A percentile compares a stretch with the other conserved stretches of the same genome.
Evolutionary conservation across 768 basidiomycete genomes (phyloP).

Genomic region (Sporobolomyces pararoseus): DNA sequence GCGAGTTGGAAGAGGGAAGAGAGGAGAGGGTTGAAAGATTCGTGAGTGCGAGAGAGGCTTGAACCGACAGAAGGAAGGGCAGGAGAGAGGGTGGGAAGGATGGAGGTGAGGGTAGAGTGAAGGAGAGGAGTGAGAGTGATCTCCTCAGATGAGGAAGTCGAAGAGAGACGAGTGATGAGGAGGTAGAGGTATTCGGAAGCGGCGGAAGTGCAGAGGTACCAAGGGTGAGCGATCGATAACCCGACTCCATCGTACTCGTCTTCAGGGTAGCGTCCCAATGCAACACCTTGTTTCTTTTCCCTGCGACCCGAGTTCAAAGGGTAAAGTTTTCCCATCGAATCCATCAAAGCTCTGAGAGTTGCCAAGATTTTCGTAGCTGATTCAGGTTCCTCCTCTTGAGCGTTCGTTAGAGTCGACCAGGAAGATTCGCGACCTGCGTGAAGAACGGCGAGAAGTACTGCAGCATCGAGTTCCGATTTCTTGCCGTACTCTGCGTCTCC

Average conservation of each 20-base stretch:
- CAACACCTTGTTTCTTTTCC: conserved; percentile 18
- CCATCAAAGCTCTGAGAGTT: conserved; percentile 33
- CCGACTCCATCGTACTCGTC: conserved; percentile 46
- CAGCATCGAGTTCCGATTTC: conserved; percentile 28
- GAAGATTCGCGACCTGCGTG: conserved; percentile 28
- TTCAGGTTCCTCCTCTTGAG: conserved; percentile 1
- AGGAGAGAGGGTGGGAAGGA: conserved; percentile 6
- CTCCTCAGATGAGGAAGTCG: background rate
- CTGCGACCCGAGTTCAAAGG: conserved; percentile 35
- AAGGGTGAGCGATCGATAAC: conserved; percentile 37
- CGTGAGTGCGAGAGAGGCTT: background rate
- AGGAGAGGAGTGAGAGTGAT: conserved; percentile 17
- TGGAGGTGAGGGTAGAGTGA: conserved; percentile 16
- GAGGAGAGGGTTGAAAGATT: background rate
- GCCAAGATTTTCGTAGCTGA: conserved; percentile 33
- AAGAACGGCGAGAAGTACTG: conserved; percentile 36
- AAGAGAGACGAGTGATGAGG: conserved; percentile 5
- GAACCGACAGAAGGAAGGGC: conserved; percentile 2
- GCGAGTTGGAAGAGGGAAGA: conserved; percentile 14
- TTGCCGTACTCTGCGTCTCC: conserved; percentile 33
- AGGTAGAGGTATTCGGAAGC: conserved; percentile 43
- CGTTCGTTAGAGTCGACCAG: conserved; percentile 21
- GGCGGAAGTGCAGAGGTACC: conserved; percentile 42
- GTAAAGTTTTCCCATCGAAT: conserved; percentile 32
- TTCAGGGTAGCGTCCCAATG: conserved; percentile 43